phyloP scores from a whole-genome alignment of 371 early-diverging fungal genomes.

The Circinella umbellata region DNA sequence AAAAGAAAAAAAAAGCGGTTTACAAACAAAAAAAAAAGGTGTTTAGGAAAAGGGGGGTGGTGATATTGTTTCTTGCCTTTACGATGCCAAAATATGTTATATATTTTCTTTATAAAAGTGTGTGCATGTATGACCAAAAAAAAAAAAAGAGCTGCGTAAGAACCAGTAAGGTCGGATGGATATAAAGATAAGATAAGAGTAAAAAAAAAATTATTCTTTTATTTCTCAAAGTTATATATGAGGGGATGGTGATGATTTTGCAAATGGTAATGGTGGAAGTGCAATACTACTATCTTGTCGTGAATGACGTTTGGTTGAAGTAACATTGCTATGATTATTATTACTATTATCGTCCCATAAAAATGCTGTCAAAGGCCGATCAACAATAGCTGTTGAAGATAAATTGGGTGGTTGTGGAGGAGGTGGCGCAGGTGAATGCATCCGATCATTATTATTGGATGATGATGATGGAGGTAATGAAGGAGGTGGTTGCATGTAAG shows the following conservation, averaged over 20 bases:
- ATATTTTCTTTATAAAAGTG: no score
- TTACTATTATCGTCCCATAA: slow-evolving; percentile 31
- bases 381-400: slow-evolving; percentile 23
- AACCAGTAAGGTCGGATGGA: no score
- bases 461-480: slow-evolving; percentile 11
- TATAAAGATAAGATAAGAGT: no score
- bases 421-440: slow-evolving; percentile 14
- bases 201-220: no score
- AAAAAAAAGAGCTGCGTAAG: no score
- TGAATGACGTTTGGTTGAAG: not conserved
- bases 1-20: no score
- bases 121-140: no score
- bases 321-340: not conserved
- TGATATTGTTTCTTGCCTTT: no score
- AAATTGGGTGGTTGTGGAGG: slow-evolving; percentile 15
- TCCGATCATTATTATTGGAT: not conserved
- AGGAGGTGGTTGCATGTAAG: not conserved
- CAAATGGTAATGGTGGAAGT: slow-evolving; percentile 3
- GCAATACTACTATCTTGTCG: slow-evolving; percentile 10
- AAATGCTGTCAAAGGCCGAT: slow-evolving; percentile 46
- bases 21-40: no score
- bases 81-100: no score
- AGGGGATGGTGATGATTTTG: not conserved
- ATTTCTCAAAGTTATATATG: not conserved
- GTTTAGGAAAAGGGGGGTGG: no score